Percentiles rank a stretch among this genome's conserved stretches.
These are phyloP conservation scores for Emmonsiellopsis sp. DNA, from an alignment of 2,329 filamentous ascomycete genomes.

Conservation along the genomic window DNA sequence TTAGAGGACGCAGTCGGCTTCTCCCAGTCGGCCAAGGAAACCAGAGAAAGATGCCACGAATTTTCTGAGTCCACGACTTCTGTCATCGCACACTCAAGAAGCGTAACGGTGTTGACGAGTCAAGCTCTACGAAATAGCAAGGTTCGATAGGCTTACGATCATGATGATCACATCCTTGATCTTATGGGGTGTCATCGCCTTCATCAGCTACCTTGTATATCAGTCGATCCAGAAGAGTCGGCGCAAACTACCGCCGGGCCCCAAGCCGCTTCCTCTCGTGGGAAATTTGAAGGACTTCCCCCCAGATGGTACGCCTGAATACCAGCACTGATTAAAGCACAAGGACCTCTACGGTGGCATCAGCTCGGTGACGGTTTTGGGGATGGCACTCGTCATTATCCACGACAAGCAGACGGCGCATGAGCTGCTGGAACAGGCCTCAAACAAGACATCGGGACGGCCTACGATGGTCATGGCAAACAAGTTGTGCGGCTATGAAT, in stretches of 20 bases:
- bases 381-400: conserved; percentile 28
- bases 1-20: too few species aligned
- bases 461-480: conserved; percentile 19
- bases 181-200: background rate
- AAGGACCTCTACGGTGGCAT: conserved; percentile 34
- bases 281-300: conserved; percentile 45
- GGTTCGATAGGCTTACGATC: background rate
- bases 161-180: conserved; percentile 2
- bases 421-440: conserved; percentile 22
- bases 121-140: too few species aligned
- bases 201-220: conserved; percentile 1
- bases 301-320: conserved; percentile 26
- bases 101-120: too few species aligned
- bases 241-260: conserved; percentile 39
- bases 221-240: conserved; percentile 1
- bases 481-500: conserved; percentile 19
- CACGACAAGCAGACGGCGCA: conserved; percentile 22
- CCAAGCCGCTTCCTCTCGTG: conserved; percentile 38
- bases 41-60: too few species aligned
- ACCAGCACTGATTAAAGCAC: conserved; percentile 35
- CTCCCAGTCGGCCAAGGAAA: too few species aligned
- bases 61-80: too few species aligned
- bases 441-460: conserved; percentile 22
- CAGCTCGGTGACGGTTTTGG: conserved; percentile 29
- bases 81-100: too few species aligned